Evolutionary conservation across 192 early-diverging fungal species (phyloP).

Genomic region (Coemansia aciculifera): DNA sequence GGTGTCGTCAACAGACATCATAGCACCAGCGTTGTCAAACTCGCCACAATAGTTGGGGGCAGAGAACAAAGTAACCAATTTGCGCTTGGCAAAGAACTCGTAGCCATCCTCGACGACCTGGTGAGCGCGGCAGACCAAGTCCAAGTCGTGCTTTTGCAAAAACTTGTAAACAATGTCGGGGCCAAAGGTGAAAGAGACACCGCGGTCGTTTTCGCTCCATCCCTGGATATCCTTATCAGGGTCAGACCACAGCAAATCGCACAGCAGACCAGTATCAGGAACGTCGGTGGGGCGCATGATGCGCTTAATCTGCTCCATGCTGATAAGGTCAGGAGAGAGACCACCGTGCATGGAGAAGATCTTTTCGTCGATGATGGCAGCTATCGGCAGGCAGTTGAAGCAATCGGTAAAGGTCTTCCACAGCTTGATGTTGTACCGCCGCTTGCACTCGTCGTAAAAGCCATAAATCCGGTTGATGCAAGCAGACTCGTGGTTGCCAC

Average conservation of each 20-base stretch:
- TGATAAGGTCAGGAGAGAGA: constrained; percentile 93
- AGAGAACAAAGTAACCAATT: constrained; percentile 90
- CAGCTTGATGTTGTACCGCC: constrained; percentile 96
- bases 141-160: constrained; percentile 81
- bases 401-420: constrained; percentile 95
- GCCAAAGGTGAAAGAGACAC: constrained; percentile 94
- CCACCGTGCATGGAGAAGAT: constrained; percentile 99
- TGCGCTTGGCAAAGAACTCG: constrained; percentile 91
- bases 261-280: constrained; percentile 93
- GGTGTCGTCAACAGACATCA: constrained; percentile 90
- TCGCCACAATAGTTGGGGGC: constrained; percentile 98
- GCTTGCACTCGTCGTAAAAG: constrained; percentile 99
- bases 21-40: constrained; percentile 88
- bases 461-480: constrained; percentile 97
- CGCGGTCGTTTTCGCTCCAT: constrained; percentile 93
- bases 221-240: constrained; percentile 95
- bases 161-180: constrained; percentile 82
- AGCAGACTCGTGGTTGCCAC: constrained; percentile 98
- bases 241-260: constrained; percentile 96
- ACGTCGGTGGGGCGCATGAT: constrained; percentile 98
- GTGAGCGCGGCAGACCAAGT: constrained; percentile 90
- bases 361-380: constrained; percentile 94
- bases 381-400: constrained; percentile 93
- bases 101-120: constrained; percentile 98
- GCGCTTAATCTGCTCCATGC: constrained; percentile 95